Conservation (phyloP, 164 flowering plant species). For the Echeveria elegans region DNA sequence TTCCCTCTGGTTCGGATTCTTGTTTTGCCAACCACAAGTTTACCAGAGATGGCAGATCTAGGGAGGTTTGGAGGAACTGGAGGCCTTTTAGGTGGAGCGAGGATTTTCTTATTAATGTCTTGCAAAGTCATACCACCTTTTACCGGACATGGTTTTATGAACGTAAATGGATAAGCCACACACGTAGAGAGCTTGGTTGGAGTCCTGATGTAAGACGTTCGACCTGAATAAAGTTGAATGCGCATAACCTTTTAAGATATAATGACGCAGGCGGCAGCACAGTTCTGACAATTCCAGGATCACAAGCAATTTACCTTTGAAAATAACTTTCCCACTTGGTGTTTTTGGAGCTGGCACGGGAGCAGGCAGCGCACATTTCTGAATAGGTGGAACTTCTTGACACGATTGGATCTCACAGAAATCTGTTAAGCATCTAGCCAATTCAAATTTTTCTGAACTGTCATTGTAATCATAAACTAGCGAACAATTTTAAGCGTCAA, state of each 20-base stretch:
- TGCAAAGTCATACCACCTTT: conserved; percentile 81
- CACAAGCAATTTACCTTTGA: conserved; percentile 41
- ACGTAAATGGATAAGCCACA: conserved; percentile 80
- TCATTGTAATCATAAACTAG: background rate
- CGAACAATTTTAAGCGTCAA: background rate
- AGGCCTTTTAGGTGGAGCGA: conserved; percentile 49
- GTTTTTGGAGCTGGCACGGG: conserved; percentile 4
- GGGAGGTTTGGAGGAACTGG: conserved; percentile 41
- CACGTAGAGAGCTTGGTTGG: conserved; percentile 68
- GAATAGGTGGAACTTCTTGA: conserved; percentile 27
- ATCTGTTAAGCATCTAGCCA: conserved; percentile 27
- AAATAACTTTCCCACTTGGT: conserved; percentile 28
- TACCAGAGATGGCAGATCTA: conserved; percentile 90
- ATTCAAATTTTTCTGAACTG: background rate
- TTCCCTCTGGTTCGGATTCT: conserved; percentile 90
- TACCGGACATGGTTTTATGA: conserved; percentile 72
- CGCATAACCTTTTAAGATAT: background rate
- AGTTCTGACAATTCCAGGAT: too few relatives aligned
- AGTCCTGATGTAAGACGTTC: conserved; percentile 47
- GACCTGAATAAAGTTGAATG: conserved; percentile 29
- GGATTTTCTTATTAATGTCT: conserved; percentile 83
- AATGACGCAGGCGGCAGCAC: background rate
- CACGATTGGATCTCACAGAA: conserved; percentile 35
- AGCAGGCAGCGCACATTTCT: conserved; percentile 27
- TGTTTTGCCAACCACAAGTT: conserved; percentile 89